phyloP scores from a whole-genome alignment of 1,284 basidiomycete species.

The Neotropicomus parvogracilis region DNA sequence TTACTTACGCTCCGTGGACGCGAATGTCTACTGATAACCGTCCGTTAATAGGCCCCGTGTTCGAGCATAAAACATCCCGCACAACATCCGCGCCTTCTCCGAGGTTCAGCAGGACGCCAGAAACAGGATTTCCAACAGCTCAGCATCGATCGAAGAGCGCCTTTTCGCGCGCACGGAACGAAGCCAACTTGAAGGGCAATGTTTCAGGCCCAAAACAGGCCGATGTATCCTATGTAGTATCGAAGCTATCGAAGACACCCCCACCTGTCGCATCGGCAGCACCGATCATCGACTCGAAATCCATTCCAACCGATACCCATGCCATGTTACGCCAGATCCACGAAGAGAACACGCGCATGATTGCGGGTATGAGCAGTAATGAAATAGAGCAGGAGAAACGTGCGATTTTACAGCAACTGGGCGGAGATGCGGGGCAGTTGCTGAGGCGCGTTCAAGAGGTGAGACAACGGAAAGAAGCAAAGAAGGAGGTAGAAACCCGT shows the following conservation, averaged over 20 bases:
- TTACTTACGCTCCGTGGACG: neutral
- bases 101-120: constrained; percentile 30
- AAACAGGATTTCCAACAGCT: constrained; percentile 54
- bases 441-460: constrained; percentile 44
- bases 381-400: constrained; percentile 45
- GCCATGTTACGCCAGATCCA: constrained; percentile 33
- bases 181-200: constrained; percentile 23
- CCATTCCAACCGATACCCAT: constrained; percentile 19
- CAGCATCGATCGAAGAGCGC: constrained; percentile 61
- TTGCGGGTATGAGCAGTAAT: constrained; percentile 43
- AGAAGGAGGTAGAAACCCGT: neutral
- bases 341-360: constrained; percentile 40
- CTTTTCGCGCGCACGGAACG: constrained; percentile 44
- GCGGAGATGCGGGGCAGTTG: constrained; percentile 45
- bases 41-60: constrained; percentile 51
- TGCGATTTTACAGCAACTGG: constrained; percentile 54
- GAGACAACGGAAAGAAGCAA: constrained; percentile 28
- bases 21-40: constrained; percentile 24
- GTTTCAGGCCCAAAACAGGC: constrained; percentile 10
- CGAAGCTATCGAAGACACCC: neutral
- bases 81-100: constrained; percentile 31
- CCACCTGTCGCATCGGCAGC: neutral
- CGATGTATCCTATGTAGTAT: constrained; percentile 30
- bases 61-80: constrained; percentile 48
- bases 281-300: constrained; percentile 6